phyloP scores from a whole-genome alignment of 305 asterid genomes.

The Fraxinus velutina region DNA sequence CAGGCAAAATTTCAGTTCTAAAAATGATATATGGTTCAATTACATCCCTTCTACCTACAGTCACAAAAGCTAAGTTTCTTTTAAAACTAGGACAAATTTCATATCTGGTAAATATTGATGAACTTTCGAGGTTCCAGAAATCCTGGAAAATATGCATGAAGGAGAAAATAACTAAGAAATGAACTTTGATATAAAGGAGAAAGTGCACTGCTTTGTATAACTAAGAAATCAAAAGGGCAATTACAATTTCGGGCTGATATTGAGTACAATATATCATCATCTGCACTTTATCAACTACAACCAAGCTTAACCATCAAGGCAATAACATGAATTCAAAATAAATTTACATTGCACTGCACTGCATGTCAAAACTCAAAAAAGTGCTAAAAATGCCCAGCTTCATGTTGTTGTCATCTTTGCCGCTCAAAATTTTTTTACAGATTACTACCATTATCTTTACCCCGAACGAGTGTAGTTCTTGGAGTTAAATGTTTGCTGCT shows the following conservation, averaged over 20 bases:
- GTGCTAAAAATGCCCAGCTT: too few species aligned
- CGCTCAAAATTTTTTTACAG: too few species aligned
- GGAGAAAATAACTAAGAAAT: not conserved
- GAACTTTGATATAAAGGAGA: too few species aligned
- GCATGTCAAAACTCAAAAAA: too few species aligned
- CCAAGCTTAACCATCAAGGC: not conserved
- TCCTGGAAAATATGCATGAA: not conserved
- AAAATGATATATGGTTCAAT: not conserved
- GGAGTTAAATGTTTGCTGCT: too few species aligned
- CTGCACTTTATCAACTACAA: not conserved
- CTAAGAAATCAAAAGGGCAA: slow-evolving; percentile 32
- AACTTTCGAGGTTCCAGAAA: not conserved
- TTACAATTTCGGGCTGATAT: slow-evolving; percentile 56
- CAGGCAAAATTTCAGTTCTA: not conserved
- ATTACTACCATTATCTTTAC: too few species aligned
- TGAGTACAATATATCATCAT: not conserved
- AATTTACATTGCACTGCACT: too few species aligned
- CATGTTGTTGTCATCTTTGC: too few species aligned
- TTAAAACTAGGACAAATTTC: not conserved
- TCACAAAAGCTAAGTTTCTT: not conserved
- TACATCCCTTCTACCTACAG: not conserved
- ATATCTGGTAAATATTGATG: not conserved
- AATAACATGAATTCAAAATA: not conserved
- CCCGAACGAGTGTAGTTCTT: too few species aligned
- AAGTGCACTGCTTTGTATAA: too few species aligned